phyloP scores from a whole-genome alignment of 805 yeast genomes.

The Henningerozyma blattae region DNA sequence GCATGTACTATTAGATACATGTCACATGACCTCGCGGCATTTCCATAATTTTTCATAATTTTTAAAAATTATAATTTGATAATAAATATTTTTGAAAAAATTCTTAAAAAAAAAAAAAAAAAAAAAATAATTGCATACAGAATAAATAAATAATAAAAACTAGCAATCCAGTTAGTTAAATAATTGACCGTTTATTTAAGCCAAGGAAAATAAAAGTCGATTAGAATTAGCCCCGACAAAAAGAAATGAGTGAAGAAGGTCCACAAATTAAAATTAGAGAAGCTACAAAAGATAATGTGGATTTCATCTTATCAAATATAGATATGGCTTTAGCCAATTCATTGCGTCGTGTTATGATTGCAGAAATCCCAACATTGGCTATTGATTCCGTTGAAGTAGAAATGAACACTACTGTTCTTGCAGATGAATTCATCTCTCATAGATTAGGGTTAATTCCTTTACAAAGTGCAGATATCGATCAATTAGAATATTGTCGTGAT shows the following conservation, averaged over 20 bases:
- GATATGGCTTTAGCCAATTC: constrained; percentile 90
- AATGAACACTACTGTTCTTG: constrained; percentile 83
- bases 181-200: no score
- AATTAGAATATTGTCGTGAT: constrained; percentile 79
- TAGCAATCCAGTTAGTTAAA: no score
- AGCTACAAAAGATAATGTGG: constrained; percentile 77
- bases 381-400: constrained; percentile 93
- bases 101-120: no score
- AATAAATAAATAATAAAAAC: no score
- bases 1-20: no score
- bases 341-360: constrained; percentile 78
- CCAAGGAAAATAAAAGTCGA: no score
- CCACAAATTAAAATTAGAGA: constrained; percentile 85
- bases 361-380: constrained; percentile 95
- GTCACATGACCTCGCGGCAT: no score
- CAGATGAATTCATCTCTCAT: constrained; percentile 94
- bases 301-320: constrained; percentile 76
- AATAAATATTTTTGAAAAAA: no score
- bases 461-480: constrained; percentile 71
- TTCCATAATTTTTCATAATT: no score
- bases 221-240: no score
- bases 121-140: no score
- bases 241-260: constrained; percentile 26
- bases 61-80: no score
- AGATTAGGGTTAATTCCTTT: constrained; percentile 88